Conservation (phyloP, 345 rosid species). For the Brassica incana region DNA sequence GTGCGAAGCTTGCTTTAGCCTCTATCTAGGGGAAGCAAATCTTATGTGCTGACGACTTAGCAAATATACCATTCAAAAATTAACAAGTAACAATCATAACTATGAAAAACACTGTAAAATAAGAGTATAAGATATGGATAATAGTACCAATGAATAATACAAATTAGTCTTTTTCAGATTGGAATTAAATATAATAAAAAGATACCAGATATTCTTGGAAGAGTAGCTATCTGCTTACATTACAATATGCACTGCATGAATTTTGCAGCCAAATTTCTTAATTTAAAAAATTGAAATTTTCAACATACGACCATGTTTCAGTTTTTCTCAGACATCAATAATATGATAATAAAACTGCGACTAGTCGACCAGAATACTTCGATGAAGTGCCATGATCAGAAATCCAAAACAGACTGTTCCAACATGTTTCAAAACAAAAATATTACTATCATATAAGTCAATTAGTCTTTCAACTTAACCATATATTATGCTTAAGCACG, state of each 20-base stretch:
- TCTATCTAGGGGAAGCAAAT: constrained; percentile 15
- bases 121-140: not conserved
- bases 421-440: not conserved
- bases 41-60: constrained; percentile 16
- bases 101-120: not conserved
- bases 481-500: constrained; percentile 38
- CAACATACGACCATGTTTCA: constrained; percentile 16
- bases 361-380: constrained; percentile 18
- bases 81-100: not conserved
- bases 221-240: constrained; percentile 29
- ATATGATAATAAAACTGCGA: constrained; percentile 6
- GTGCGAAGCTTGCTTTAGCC: constrained; percentile 10
- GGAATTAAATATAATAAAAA: constrained; percentile 3
- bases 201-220: constrained; percentile 41
- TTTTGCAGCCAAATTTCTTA: constrained; percentile 11
- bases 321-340: constrained; percentile 4
- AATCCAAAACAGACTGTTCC: constrained; percentile 18
- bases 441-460: not conserved
- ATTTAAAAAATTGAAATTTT: constrained; percentile 5
- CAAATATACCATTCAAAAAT: constrained; percentile 2
- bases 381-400: constrained; percentile 27
- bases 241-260: constrained; percentile 39
- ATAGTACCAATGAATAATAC: not conserved
- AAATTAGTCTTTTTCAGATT: not conserved
- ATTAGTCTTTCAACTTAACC: constrained; percentile 18